phyloP scores from a whole-genome alignment of 2,329 filamentous ascomycete species.

The Ceratocystis colombiana region DNA sequence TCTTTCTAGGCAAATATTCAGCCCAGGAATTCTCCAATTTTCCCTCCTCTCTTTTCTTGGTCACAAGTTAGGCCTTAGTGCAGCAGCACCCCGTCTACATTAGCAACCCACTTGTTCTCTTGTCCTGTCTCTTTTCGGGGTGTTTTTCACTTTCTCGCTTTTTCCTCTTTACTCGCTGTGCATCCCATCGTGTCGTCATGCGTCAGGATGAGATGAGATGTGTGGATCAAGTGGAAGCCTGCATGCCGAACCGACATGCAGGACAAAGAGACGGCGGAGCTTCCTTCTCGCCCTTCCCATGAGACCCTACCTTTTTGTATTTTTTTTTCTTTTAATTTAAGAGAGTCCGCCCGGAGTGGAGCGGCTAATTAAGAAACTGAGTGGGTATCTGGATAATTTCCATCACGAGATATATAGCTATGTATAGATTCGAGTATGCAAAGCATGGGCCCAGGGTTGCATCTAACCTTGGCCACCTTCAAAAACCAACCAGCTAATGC shows the following conservation, averaged over 20 bases:
- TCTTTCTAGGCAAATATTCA: background rate
- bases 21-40: background rate
- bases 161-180: background rate
- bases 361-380: too few species aligned
- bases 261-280: background rate
- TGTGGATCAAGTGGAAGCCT: background rate
- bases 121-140: background rate
- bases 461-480: too few species aligned
- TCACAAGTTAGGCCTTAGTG: background rate
- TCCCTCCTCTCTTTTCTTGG: background rate
- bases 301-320: background rate
- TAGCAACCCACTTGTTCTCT: too few species aligned
- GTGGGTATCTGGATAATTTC: too few species aligned
- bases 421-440: too few species aligned
- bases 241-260: conserved; percentile 15
- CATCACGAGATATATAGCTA: too few species aligned
- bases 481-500: too few species aligned
- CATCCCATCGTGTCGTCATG: background rate
- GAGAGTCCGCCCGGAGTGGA: too few species aligned
- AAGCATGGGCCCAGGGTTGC: too few species aligned
- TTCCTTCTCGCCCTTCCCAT: background rate
- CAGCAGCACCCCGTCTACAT: background rate
- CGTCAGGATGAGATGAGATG: conserved; percentile 1
- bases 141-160: background rate
- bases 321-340: too few species aligned